Base-by-base conservation (phyloP, 23 red algal genomes). In the Gracilaria caudata region DNA sequence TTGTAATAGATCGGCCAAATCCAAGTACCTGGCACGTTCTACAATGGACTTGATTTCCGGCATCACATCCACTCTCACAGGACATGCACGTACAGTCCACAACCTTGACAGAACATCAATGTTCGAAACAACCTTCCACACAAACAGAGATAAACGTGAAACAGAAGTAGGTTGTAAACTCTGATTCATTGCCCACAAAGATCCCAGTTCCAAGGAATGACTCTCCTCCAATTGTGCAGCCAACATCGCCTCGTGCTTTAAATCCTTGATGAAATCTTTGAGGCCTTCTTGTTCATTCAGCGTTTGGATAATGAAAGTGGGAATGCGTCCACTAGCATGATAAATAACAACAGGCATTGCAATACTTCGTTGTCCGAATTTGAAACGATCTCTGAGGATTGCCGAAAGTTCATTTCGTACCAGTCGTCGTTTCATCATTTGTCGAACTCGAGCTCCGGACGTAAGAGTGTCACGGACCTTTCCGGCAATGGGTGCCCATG, bases 401-500 rank as follows among this genome's bases (percentile, higher is more conserved):
- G 84, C 84, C 6, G 84, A 46, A 19, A 89, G 47, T 35, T 89
- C 70, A 43, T 89, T 89, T 34, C 84, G 84, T 8, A 71, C 61
- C 57, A 76, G 68, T 7, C 84, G 68, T 21, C 49, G 53, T 6
- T 24, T 25, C 84, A 89, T 89, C 33, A 89, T 41, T 10, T 5
- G 34, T 4, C 64, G 84, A 30, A 89, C 84, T 33, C 84, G 84
- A 45, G 44, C 49, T 0, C 11, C 33, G 33, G 84, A 75, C 44
- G 71, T 66, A 43, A 89, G 38, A 3, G 84, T 89, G 19, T 78
- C 35, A 23, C 73, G 45, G 39, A 89, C 64, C 0, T 54, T 65
- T 28, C 84, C 84, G 44, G 84, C 63, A 46, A 89, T 25, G 71
- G 84, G 84, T 4, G 84, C 84, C 84, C 84, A 89, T 3, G 84